A percentile compares a stretch with the other conserved stretches of the same genome.
phyloP scores from a whole-genome alignment of 2,329 filamentous ascomycete genomes.

The Cladosporium austrohemisphaericum region DNA sequence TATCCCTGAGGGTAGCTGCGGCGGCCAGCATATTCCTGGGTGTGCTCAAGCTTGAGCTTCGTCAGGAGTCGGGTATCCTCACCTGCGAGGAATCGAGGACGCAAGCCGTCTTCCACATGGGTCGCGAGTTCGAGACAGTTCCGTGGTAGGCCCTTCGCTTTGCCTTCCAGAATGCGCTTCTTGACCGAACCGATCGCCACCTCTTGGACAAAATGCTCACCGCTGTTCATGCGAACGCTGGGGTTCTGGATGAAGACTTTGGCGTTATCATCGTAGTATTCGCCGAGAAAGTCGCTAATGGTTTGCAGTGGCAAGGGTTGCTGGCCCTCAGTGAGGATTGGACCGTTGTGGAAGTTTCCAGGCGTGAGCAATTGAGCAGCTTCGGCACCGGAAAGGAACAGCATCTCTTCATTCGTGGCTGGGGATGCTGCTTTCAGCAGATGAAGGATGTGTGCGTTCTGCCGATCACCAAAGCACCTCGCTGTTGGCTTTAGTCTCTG shows the following conservation, averaged over 20 bases:
- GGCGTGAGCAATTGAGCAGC: constrained; percentile 23
- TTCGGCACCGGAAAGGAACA: constrained; percentile 24
- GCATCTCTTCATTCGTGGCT: constrained; percentile 22
- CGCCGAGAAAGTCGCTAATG: constrained; percentile 25
- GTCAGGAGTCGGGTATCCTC: constrained; percentile 32
- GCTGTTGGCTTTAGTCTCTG: neutral
- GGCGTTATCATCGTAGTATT: constrained; percentile 31
- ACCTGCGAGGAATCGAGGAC: constrained; percentile 30
- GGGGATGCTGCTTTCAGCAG: constrained; percentile 26
- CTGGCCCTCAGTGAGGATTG: constrained; percentile 28
- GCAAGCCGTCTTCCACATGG: constrained; percentile 31
- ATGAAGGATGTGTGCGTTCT: constrained; percentile 5
- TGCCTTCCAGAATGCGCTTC: constrained; percentile 22
- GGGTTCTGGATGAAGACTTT: constrained; percentile 30
- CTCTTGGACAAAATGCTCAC: constrained; percentile 15
- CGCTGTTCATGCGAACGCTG: constrained; percentile 14
- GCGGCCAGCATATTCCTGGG: constrained; percentile 21
- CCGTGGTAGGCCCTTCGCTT: constrained; percentile 24
- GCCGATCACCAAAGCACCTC: constrained; percentile 1
- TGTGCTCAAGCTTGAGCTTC: constrained; percentile 28
- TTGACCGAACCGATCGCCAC: constrained; percentile 28
- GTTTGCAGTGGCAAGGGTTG: constrained; percentile 28
- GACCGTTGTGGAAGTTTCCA: constrained; percentile 23
- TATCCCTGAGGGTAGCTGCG: constrained; percentile 28
- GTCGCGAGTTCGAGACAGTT: constrained; percentile 33